Base-by-base conservation (phyloP, 2,329 filamentous ascomycete species). In the Pseudonectria foliicola region DNA sequence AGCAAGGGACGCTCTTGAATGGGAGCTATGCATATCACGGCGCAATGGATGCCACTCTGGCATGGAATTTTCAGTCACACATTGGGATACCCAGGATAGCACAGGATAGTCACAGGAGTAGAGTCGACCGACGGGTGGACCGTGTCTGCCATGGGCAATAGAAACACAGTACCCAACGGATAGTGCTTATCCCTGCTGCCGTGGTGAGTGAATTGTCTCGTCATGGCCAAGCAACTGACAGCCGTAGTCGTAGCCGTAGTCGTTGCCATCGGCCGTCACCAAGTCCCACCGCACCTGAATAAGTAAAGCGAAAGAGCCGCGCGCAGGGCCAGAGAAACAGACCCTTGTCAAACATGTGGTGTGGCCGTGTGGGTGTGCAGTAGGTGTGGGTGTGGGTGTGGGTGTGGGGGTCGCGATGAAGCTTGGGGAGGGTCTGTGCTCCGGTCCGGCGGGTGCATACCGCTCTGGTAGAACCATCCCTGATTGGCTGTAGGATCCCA, bases 321-420 rank as follows among this genome's bases (percentile, higher is more conserved):
- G 39, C 18, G 5, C 18, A 21, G 18, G 46, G 42, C n/a, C n/a
- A n/a, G n/a, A n/a, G n/a, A n/a, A n/a, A n/a, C 31, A 31, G 34
- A 55, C 50, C 53, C 53, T 45, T 56, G 53, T 43, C 41, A 41
- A 40, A 54, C 53, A 56, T 56, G 53, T 56, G 53, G 53, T 46
- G 42, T 21, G 18, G 18, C n/a, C n/a, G n/a, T n/a, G n/a, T n/a
- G n/a, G n/a, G n/a, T n/a, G n/a, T n/a, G n/a, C n/a, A n/a, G n/a
- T n/a, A n/a, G n/a, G n/a, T n/a, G n/a, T n/a, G n/a, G n/a, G n/a
- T n/a, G n/a, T n/a, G n/a, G n/a, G n/a, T n/a, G n/a, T n/a, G n/a
- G n/a, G n/a, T n/a, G n/a, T n/a, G n/a, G n/a, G n/a, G n/a, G n/a
- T n/a, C n/a, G n/a, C n/a, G n/a, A n/a, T n/a, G 18, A 8, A 8